Evolutionary conservation across 2,329 filamentous ascomycete species (phyloP).

Genomic region (Mollisia scopiformis): DNA sequence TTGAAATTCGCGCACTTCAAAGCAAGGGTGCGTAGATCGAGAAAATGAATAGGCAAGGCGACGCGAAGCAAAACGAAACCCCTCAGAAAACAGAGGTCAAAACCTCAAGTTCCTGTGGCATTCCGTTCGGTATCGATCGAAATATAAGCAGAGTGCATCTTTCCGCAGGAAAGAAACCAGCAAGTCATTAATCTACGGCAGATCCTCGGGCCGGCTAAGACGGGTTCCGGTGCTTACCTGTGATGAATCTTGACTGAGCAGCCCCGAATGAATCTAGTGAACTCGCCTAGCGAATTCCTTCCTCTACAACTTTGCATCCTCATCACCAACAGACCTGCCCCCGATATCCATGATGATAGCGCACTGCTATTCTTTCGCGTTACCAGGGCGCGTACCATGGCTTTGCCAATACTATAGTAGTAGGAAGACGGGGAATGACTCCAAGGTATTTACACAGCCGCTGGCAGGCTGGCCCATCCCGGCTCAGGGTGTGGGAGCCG

Average conservation of each 20-base stretch:
- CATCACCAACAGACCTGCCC: no score
- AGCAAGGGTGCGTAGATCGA: conserved; percentile 6
- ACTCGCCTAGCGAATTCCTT: not conserved
- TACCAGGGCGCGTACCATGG: not conserved
- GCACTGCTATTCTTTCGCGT: not conserved
- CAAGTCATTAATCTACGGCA: not conserved
- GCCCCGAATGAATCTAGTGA: not conserved
- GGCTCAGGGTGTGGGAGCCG: not conserved
- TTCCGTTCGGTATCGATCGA: no score
- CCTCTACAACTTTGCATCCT: not conserved
- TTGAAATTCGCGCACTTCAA: conserved; percentile 1
- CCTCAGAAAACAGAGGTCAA: no score
- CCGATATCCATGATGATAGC: not conserved
- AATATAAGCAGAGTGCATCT: no score
- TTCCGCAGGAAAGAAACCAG: not conserved
- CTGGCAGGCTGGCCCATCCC: not conserved
- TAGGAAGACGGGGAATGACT: not conserved
- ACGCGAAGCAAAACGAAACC: no score
- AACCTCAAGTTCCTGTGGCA: no score
- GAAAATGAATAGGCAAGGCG: no score
- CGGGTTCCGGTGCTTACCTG: not conserved
- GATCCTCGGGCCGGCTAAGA: not conserved
- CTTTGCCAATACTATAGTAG: not conserved
- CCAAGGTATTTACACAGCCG: not conserved
- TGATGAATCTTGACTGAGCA: not conserved